Evolutionary conservation across 2,329 filamentous ascomycete genomes (phyloP), one percentile per base, ranked within the genome.

Genomic region (Aspergillus ochraceus): DNA sequence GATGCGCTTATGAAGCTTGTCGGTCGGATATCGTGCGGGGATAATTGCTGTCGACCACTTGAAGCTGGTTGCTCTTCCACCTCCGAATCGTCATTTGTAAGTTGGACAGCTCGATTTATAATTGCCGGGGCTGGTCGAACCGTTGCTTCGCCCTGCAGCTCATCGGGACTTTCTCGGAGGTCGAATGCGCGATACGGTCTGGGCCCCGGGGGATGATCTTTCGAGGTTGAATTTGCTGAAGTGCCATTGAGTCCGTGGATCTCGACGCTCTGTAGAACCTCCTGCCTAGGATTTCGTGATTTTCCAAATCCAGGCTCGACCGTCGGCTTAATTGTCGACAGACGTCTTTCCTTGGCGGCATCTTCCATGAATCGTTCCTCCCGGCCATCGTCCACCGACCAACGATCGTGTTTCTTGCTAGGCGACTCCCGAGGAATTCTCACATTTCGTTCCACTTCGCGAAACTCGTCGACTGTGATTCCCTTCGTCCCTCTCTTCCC

Each of bases 111-210:
- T 30, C 36, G 52, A 32, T 50, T 29, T 17, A 68, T 51, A n/a
- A 47, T 39, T 6, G 52, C 60, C 9, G 66, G 65, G 24, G 64
- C 22, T 26, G 63, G 68, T 4, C 60, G 54, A 42, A 71, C 71
- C 5, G 75, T 76, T 45, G 65, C 71, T 10, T 67, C 74, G 11
- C 75, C 76, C 58, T 79, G 76, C 2, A 79, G 60, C 57, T 74
- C 76, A 67, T 79, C 76, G 5, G 75, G 68, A 57, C 76, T 79
- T 45, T 78, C 76, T 45, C 69, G 65, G n/a, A 56, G 52, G 24
- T 62, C 64, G 19, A 57, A 59, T 39, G 24, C 14, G 19, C 51
- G 63, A 32, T 39, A 55, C 8, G 59, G 45, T 2, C 30, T 57
- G 52, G 63, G 56, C 3, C 47, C 55, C 17, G 46, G 22, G 17